A percentile compares a stretch with the other conserved stretches of the same genome.
phyloP scores from a whole-genome alignment of 169 alveolate species.

The Cryptosporidium viatorum region DNA sequence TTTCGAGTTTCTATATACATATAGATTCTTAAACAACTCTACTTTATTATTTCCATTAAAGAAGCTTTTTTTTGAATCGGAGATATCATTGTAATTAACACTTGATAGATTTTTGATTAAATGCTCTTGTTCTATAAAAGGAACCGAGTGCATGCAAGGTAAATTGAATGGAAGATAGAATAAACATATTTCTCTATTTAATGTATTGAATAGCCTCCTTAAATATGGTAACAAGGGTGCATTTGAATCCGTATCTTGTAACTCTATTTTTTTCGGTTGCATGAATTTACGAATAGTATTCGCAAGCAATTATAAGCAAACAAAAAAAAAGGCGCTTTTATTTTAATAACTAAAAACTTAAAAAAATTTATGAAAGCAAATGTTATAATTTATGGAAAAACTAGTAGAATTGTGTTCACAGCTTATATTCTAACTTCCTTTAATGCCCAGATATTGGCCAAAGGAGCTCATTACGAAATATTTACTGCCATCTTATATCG shows the following conservation, averaged over 20 bases:
- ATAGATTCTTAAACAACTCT: slow-evolving; percentile 25
- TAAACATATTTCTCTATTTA: slow-evolving; percentile 55
- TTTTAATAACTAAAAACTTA: not conserved
- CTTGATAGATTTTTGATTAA: not conserved
- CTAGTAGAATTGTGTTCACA: too few relatives aligned
- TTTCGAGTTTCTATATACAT: slow-evolving; percentile 56
- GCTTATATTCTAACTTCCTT: not conserved
- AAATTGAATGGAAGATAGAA: slow-evolving; percentile 17
- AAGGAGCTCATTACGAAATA: too few relatives aligned
- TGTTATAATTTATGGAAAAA: too few relatives aligned
- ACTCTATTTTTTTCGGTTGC: slow-evolving; percentile 31
- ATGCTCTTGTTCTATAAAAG: slow-evolving; percentile 46
- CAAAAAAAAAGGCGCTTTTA: not conserved
- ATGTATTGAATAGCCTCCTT: slow-evolving; percentile 45
- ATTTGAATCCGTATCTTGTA: slow-evolving; percentile 56
- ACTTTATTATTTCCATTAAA: slow-evolving; percentile 4
- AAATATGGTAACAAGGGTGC: slow-evolving; percentile 68
- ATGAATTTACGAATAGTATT: slow-evolving; percentile 1
- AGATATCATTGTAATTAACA: not conserved
- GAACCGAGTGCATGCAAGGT: slow-evolving; percentile 49
- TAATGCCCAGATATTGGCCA: not conserved
- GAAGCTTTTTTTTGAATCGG: slow-evolving; percentile 1
- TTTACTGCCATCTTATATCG: too few relatives aligned
- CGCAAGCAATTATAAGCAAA: not conserved
- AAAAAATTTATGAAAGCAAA: not conserved